A percentile compares a stretch with the other conserved stretches of the same genome.
Evolutionary conservation across 2,329 filamentous ascomycete species (phyloP).

Genomic region (Hirsutella rhossiliensis): DNA sequence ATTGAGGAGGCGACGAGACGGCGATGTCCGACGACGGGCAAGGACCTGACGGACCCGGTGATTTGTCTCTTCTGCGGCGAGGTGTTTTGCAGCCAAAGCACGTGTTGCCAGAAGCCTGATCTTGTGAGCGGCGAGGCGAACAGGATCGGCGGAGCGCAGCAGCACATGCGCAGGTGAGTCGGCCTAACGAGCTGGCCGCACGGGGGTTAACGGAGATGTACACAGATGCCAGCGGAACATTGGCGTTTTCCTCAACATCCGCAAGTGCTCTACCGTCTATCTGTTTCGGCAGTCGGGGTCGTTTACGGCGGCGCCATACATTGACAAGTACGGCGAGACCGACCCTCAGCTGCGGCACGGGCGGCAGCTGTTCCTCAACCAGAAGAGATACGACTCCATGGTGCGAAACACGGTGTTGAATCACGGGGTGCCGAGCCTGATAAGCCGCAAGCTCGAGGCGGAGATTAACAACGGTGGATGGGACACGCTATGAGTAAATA

Average conservation of each 20-base stretch:
- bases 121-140: conserved; percentile 27
- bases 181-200: not conserved
- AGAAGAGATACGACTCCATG: conserved; percentile 84
- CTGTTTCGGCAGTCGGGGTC: conserved; percentile 72
- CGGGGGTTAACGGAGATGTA: not conserved
- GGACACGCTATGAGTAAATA: conserved; percentile 51
- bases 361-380: conserved; percentile 83
- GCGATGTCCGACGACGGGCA: conserved; percentile 78
- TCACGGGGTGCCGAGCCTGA: conserved; percentile 78
- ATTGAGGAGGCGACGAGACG: conserved; percentile 83
- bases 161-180: conserved; percentile 78
- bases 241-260: conserved; percentile 92
- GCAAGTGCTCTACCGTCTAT: conserved; percentile 88
- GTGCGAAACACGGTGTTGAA: conserved; percentile 76
- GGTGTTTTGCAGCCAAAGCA: conserved; percentile 90
- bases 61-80: conserved; percentile 92
- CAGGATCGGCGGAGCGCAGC: conserved; percentile 71
- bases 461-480: conserved; percentile 97
- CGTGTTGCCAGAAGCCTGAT: conserved; percentile 69
- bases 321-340: conserved; percentile 91
- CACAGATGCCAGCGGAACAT: conserved; percentile 74
- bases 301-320: conserved; percentile 80
- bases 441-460: conserved; percentile 80
- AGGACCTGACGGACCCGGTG: conserved; percentile 80
- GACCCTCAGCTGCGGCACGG: conserved; percentile 82